These are phyloP conservation scores for Cryphonectria naterciae DNA, from an alignment of 2,329 filamentous ascomycete genomes.

Conservation along the genomic window DNA sequence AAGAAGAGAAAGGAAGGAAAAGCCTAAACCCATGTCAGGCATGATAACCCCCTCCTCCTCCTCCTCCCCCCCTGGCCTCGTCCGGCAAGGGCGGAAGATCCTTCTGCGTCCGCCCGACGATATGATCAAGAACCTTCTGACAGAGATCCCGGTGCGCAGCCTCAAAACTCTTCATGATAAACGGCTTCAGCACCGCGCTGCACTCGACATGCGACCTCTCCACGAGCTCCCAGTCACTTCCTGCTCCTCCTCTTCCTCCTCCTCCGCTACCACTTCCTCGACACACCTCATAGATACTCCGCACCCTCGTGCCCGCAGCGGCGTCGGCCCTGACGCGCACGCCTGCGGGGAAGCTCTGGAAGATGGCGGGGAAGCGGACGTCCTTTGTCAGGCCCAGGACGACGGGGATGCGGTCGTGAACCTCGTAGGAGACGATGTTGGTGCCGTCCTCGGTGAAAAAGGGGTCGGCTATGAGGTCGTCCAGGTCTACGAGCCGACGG, in stretches of 20 bases:
- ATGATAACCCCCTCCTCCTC: background rate
- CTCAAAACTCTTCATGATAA: conserved; percentile 40
- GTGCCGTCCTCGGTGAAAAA: conserved; percentile 30
- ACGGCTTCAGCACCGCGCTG: conserved; percentile 39
- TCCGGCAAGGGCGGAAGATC: conserved; percentile 21
- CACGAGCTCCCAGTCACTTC: conserved; percentile 39
- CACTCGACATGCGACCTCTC: conserved; percentile 42
- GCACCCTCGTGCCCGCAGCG: conserved; percentile 47
- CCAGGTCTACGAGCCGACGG: conserved; percentile 21
- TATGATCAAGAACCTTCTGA: conserved; percentile 36
- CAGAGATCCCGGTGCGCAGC: conserved; percentile 39
- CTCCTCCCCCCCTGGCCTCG: background rate
- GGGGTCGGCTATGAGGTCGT: conserved; percentile 28
- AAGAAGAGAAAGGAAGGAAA: no score
- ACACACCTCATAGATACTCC: conserved; percentile 43
- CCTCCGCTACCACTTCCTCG: background rate
- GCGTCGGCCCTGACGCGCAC: conserved; percentile 49
- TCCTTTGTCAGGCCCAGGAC: conserved; percentile 41
- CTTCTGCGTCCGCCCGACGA: conserved; percentile 27
- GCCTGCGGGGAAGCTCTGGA: conserved; percentile 47
- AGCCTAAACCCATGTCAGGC: background rate
- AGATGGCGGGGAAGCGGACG: conserved; percentile 47
- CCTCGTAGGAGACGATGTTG: conserved; percentile 33
- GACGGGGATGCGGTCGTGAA: conserved; percentile 43
- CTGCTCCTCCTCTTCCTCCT: background rate